phyloP scores from a whole-genome alignment of 2,329 filamentous ascomycete genomes.

The Alternaria angustiovoidea region DNA sequence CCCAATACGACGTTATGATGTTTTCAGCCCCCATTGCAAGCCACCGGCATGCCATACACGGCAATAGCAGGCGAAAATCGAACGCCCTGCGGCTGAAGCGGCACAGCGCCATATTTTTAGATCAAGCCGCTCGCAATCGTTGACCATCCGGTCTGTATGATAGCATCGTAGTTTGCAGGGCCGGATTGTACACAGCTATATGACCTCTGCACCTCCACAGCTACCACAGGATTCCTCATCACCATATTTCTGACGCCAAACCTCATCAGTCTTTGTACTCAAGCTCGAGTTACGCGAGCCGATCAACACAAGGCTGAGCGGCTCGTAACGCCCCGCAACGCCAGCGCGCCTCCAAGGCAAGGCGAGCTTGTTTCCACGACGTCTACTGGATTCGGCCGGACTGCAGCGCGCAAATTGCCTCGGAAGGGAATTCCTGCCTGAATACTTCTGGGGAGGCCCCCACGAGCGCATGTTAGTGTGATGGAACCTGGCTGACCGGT shows the following conservation, averaged over 20 bases:
- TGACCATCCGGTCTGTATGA: background rate
- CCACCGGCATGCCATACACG: constrained; percentile 8
- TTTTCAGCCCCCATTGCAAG: constrained; percentile 22
- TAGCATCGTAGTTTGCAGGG: background rate
- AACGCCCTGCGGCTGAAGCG: constrained; percentile 15
- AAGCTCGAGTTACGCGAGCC: constrained; percentile 4
- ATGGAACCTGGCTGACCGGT: constrained; percentile 27
- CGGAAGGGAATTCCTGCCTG: background rate
- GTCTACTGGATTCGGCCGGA: constrained; percentile 2
- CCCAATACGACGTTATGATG: background rate
- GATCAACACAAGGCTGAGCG: constrained; percentile 11
- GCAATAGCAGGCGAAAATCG: constrained; percentile 18
- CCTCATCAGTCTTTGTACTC: constrained; percentile 1
- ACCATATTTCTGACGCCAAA: constrained; percentile 2
- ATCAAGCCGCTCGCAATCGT: constrained; percentile 14
- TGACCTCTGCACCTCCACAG: background rate
- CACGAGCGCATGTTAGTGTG: constrained; percentile 15
- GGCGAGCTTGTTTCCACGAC: constrained; percentile 12
- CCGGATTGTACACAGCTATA: background rate
- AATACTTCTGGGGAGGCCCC: constrained; percentile 1
- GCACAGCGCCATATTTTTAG: constrained; percentile 28
- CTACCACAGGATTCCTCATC: background rate
- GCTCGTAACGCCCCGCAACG: constrained; percentile 2
- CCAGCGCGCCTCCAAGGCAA: constrained; percentile 1
- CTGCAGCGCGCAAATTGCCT: background rate